phyloP scores from a whole-genome alignment of 352 stramenopile genomes.

The Globisporangium nodosum region DNA sequence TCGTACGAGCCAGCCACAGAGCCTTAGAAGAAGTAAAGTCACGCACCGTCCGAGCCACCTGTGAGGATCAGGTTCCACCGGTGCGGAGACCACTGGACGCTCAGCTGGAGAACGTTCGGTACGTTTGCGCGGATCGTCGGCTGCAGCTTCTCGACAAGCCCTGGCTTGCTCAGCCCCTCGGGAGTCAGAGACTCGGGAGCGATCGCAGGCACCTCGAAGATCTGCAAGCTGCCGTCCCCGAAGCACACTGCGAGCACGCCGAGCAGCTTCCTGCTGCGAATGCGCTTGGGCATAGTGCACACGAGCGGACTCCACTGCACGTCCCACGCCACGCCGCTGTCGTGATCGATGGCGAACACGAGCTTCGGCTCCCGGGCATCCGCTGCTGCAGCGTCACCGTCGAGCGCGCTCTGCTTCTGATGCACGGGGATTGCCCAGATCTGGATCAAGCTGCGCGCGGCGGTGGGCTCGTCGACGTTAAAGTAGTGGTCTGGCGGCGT shows the following conservation, averaged over 20 bases:
- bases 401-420: conserved; percentile 1
- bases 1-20: neutral
- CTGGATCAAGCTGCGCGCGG: conserved; percentile 50
- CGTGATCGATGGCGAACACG: conserved; percentile 74
- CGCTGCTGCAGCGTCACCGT: neutral
- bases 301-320: conserved; percentile 69
- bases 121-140: conserved; percentile 42
- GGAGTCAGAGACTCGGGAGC: conserved; percentile 26
- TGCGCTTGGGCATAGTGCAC: conserved; percentile 27
- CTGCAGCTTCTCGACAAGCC: conserved; percentile 36
- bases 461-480: conserved; percentile 27
- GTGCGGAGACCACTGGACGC: conserved; percentile 67
- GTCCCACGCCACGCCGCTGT: conserved; percentile 72
- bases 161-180: conserved; percentile 4
- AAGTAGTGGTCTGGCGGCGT: conserved; percentile 79
- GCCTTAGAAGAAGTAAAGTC: neutral
- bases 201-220: conserved; percentile 62
- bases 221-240: conserved; percentile 61
- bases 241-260: conserved; percentile 70
- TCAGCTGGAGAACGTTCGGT: conserved; percentile 52
- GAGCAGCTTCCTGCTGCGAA: conserved; percentile 23
- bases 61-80: conserved; percentile 74
- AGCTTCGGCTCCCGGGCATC: conserved; percentile 30
- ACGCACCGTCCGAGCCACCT: conserved; percentile 66
- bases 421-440: conserved; percentile 69